Evolutionary conservation across 2,329 filamentous ascomycete species (phyloP).

Genomic region (Fusarium hainanense): DNA sequence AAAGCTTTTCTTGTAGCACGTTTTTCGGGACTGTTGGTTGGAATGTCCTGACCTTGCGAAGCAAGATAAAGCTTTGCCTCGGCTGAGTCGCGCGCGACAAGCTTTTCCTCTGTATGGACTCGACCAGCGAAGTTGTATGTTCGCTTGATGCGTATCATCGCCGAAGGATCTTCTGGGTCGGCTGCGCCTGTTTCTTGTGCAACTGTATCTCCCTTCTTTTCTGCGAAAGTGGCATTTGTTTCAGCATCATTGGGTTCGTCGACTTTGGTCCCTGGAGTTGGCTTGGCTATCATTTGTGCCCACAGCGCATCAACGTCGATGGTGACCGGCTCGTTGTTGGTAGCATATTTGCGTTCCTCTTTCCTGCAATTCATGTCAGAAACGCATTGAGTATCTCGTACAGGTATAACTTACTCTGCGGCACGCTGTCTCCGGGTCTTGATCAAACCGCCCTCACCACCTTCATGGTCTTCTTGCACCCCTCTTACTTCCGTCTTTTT

Average conservation of each 20-base stretch:
- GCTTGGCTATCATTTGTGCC: conserved; percentile 70
- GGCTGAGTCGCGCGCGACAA: conserved; percentile 72
- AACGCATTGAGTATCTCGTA: background rate
- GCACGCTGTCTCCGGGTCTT: conserved; percentile 79
- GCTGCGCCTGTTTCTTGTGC: background rate
- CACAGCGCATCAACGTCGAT: conserved; percentile 78
- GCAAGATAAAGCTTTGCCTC: conserved; percentile 73
- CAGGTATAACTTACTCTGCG: conserved; percentile 62
- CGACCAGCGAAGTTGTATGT: conserved; percentile 81
- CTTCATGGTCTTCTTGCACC: conserved; percentile 59
- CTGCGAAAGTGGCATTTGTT: conserved; percentile 3
- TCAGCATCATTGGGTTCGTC: conserved; percentile 15
- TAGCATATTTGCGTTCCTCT: conserved; percentile 65
- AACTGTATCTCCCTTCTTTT: conserved; percentile 17
- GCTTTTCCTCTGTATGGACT: conserved; percentile 76
- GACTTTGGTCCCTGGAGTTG: conserved; percentile 15
- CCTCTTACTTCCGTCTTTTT: conserved; percentile 58
- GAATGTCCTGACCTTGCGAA: conserved; percentile 53
- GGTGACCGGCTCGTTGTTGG: conserved; percentile 69
- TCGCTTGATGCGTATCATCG: conserved; percentile 72
- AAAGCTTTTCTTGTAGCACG: conserved; percentile 66
- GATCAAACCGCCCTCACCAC: conserved; percentile 71
- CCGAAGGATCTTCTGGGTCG: conserved; percentile 44
- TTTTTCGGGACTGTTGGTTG: conserved; percentile 51
- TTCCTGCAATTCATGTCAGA: conserved; percentile 55